Conservation (phyloP, 768 basidiomycete species). For the Gymnopilus dilepis region DNA sequence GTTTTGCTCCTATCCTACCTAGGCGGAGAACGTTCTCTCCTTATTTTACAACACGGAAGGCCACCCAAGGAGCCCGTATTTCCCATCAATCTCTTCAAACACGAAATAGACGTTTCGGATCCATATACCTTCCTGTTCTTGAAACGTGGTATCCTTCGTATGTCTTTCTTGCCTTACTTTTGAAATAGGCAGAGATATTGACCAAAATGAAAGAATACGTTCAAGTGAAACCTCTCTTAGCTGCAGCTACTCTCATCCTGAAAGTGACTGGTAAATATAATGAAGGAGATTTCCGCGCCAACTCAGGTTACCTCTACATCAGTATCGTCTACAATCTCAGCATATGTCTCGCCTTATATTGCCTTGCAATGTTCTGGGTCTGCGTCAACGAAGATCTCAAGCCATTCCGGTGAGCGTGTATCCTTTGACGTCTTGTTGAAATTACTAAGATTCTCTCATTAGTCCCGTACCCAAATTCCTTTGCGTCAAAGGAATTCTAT, state of each 20-base stretch:
- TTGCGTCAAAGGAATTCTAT: conserved; percentile 97
- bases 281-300: conserved; percentile 84
- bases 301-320: conserved; percentile 92
- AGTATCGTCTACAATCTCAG: conserved; percentile 85
- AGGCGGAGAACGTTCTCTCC: conserved; percentile 91
- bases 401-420: conserved; percentile 74
- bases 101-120: conserved; percentile 92
- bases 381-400: conserved; percentile 88
- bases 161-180: conserved; percentile 20
- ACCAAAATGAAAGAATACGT: conserved; percentile 79
- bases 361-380: conserved; percentile 97
- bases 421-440: neutral
- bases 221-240: conserved; percentile 92
- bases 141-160: conserved; percentile 95
- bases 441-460: conserved; percentile 14
- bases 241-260: conserved; percentile 80
- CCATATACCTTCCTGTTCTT: conserved; percentile 93
- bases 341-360: conserved; percentile 83
- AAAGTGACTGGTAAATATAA: conserved; percentile 88
- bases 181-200: neutral
- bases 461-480: conserved; percentile 97
- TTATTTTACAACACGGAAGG: conserved; percentile 91
- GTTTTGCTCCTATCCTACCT: conserved; percentile 80
- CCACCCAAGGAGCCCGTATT: conserved; percentile 88
- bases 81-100: conserved; percentile 81